Base-by-base conservation (phyloP, 2,329 filamentous ascomycete genomes). In the Penicillium polonicum region DNA sequence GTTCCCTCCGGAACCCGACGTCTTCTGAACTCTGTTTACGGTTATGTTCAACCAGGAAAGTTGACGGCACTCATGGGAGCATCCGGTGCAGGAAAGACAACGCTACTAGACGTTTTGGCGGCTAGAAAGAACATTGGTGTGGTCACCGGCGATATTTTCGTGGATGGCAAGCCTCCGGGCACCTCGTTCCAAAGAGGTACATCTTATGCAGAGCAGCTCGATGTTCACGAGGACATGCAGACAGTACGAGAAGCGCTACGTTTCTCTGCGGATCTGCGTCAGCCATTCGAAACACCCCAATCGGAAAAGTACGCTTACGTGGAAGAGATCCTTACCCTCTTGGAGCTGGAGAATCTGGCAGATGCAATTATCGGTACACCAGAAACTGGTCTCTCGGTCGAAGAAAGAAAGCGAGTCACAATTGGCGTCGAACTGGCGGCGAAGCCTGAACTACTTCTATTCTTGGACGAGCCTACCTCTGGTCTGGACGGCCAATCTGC, bases 81-180 rank as follows among this genome's bases (percentile, higher is more conserved):
- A 15, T 83, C 80, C 3, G 84, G 84, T n/a, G 91, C 91, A 5
- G 91, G 91, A 48, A 96, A 96, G 77, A 94, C 91, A 0, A 95
- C 91, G 0, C 78, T 95, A 0, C 79, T 96, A 3, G 90, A 96
- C 67, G 89, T 93, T 1, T 78, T 95, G 12, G 85, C 86, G 1
- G 77, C 82, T 5, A 76, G 86, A 55, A 87, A 86, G 72, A 88
- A 83, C 62, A 85, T 87, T 60, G 86, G 86, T 62, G 83, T 87
- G 5, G 83, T 88, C 50, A 75, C 74, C 35, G 86, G 86, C 42
- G 83, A 87, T 60, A 83, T 86, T 52, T 78, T 88, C 21, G 81
- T 88, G 9, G 85, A 88, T 65, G 85, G 85, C 9, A 77, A 78
- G 42, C 72, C 76, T 8, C 83, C 82, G 17, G 83, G 82, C n/a